Conservation (phyloP, 2,329 filamentous ascomycete species). For the Malbranchea zuffiana region DNA sequence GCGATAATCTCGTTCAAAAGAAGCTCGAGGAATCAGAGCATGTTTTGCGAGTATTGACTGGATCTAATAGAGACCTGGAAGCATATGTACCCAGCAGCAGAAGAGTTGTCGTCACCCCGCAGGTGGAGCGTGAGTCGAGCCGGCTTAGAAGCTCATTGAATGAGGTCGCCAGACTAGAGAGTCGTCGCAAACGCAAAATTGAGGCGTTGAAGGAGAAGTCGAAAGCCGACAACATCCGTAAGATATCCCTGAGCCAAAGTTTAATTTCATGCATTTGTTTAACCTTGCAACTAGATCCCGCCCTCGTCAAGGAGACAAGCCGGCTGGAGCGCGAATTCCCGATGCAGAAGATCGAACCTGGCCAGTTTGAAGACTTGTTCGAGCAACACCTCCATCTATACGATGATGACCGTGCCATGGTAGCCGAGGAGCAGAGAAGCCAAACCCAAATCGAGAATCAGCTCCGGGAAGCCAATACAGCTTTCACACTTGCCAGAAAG, state of each 20-base stretch:
- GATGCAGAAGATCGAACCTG: conserved; percentile 70
- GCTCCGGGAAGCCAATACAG: conserved; percentile 62
- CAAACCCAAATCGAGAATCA: conserved; percentile 62
- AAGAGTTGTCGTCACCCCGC: conserved; percentile 64
- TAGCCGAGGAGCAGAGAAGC: conserved; percentile 61
- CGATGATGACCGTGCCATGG: conserved; percentile 60
- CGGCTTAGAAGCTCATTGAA: conserved; percentile 70
- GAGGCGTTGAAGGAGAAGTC: conserved; percentile 69
- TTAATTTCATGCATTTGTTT: background rate
- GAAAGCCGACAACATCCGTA: conserved; percentile 75
- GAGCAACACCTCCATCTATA: conserved; percentile 72
- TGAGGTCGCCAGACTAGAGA: conserved; percentile 74
- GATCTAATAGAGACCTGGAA: conserved; percentile 69
- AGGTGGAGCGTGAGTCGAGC: conserved; percentile 67
- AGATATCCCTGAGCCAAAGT: conserved; percentile 15
- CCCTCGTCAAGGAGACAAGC: conserved; percentile 71
- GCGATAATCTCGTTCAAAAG: conserved; percentile 59
- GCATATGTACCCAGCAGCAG: conserved; percentile 82
- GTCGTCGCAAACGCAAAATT: conserved; percentile 64
- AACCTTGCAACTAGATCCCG: conserved; percentile 42
- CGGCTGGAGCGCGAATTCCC: conserved; percentile 78
- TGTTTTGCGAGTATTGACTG: conserved; percentile 63
- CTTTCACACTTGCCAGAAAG: conserved; percentile 61
- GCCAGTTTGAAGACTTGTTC: conserved; percentile 87
- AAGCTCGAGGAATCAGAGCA: conserved; percentile 69